Evolutionary conservation across 2,329 filamentous ascomycete species (phyloP), one percentile per base, ranked within the genome.

Genomic region (Ophiosphaerella herpotricha): DNA sequence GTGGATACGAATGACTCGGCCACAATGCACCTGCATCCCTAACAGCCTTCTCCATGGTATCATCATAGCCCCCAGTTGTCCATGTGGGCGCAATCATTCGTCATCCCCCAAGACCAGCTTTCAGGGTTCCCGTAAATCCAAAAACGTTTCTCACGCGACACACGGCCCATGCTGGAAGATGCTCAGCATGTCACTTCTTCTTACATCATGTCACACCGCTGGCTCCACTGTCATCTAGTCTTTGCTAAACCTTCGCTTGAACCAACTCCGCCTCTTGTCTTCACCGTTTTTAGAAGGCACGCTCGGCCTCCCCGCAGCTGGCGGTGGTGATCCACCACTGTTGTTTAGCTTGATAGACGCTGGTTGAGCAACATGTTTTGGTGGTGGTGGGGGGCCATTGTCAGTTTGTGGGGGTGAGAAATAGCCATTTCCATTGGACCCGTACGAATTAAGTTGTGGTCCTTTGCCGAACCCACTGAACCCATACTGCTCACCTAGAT

Each of bases 241-340:
- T 74, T 81, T 91, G 80, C 88, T 94, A 73, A 96, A 94, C 47
- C 86, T 82, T 63, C 86, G 85, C 68, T 89, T 85, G 65, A 97
- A 86, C 91, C 92, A 96, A 70, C 91, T 94, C 81, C 91, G 92
- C 58, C 89, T 82, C 80, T 96, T 96, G 21, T 67, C 65, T 8
- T 61, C 62, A 36, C 54, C 55, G 32, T 66, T 65, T 26, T 67
- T 67, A 8, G 60, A 54, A 40, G 67, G 35, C 11, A 61, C 49
- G 7, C 50, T 56, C 5, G 67, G 60, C 21, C 58, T 54, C 12
- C 35, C 52, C 7, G 32, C 49, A 9, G 48, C 47, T 0, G 54
- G 43, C 3, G 53, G 43, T 11, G 60, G 44, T 8, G 58, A 43
- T 21, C 46, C 58, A 18, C 50, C 44, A 23, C 52, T 57, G 31